Conservation (phyloP, 1,284 basidiomycete species). For the Ustilago nuda region DNA sequence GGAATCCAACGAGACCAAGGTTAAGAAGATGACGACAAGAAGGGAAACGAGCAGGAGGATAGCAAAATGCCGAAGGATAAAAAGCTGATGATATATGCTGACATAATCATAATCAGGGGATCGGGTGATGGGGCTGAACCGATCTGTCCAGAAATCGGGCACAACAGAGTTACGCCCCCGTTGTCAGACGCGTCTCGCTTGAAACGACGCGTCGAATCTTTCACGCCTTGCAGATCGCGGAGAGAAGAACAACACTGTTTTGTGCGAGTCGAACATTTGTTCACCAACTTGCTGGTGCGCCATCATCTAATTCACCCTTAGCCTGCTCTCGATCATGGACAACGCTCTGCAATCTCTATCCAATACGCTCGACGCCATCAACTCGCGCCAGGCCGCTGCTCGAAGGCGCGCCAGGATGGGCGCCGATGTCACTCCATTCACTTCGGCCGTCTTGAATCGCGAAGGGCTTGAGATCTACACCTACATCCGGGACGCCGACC, state of each 20-base stretch:
- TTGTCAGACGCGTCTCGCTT: constrained; percentile 16
- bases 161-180: too few relatives aligned
- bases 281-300: neutral
- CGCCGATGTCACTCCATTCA: constrained; percentile 54
- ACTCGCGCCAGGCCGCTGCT: constrained; percentile 41
- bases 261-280: too few relatives aligned
- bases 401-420: constrained; percentile 44
- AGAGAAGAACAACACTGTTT: constrained; percentile 27
- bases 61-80: neutral
- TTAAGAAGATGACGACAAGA: constrained; percentile 23
- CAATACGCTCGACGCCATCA: constrained; percentile 60
- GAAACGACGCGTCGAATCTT: constrained; percentile 20
- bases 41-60: neutral
- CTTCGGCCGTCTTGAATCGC: constrained; percentile 62
- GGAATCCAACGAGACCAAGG: constrained; percentile 13
- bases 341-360: constrained; percentile 56
- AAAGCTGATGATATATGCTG: too few relatives aligned
- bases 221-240: neutral
- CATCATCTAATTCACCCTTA: constrained; percentile 14
- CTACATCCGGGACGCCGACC: constrained; percentile 66
- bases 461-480: constrained; percentile 56
- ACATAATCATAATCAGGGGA: too few relatives aligned
- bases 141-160: too few relatives aligned
- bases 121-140: too few relatives aligned
- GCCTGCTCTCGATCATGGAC: constrained; percentile 57